phyloP scores from a whole-genome alignment of 129 eudicot species.

The Flaveria ramosissima region DNA sequence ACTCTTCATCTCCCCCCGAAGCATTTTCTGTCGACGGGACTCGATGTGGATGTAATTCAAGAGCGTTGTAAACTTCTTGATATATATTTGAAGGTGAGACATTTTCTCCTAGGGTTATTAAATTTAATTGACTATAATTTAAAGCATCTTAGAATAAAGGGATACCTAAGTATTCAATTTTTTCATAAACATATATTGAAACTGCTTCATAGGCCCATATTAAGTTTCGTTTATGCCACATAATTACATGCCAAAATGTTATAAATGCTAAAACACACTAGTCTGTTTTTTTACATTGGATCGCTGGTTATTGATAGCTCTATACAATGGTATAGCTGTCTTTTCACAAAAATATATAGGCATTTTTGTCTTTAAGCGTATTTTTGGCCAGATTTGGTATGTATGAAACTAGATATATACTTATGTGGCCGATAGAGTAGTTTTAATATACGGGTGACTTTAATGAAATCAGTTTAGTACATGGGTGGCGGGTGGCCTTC shows the following conservation, averaged over 20 bases:
- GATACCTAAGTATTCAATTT: background rate
- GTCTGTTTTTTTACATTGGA: background rate
- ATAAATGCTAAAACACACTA: background rate
- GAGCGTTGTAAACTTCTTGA: constrained; percentile 92
- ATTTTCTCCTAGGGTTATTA: background rate
- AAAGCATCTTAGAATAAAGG: constrained; percentile 1
- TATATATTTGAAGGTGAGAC: constrained; percentile 76
- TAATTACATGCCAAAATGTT: background rate
- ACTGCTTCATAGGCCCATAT: background rate
- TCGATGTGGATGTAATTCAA: constrained; percentile 83
- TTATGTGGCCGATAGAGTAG: background rate
- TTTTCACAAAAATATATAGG: background rate
- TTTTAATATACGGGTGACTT: background rate
- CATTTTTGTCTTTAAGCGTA: background rate
- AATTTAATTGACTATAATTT: background rate
- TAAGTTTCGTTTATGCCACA: background rate
- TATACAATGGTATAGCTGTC: background rate
- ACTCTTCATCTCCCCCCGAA: constrained; percentile 97
- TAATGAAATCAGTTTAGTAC: too few species aligned
- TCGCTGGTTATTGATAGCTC: background rate
- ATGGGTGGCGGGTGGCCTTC: too few species aligned
- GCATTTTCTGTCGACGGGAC: constrained; percentile 93
- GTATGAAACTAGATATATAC: background rate
- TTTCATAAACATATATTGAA: background rate
- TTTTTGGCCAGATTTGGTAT: background rate